Evolutionary conservation across 1,284 basidiomycete species (phyloP).

Genomic region (Acaromyces ingoldii): DNA sequence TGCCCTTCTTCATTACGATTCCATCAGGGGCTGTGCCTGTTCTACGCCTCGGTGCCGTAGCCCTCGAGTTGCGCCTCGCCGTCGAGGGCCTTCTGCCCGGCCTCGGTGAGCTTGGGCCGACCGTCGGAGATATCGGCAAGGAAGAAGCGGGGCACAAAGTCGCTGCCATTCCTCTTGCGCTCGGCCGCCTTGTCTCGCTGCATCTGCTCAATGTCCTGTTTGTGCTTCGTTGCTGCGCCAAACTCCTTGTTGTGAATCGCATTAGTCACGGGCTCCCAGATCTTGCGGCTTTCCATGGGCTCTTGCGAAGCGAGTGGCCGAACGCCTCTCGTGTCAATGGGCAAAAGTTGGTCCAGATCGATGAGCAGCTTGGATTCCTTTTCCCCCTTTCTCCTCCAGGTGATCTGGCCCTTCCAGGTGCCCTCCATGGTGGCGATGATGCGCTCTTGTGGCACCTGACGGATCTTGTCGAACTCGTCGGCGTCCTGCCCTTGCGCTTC

Average conservation of each 20-base stretch:
- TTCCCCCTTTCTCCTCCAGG: constrained; percentile 69
- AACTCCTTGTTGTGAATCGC: constrained; percentile 76
- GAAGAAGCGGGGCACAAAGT: constrained; percentile 74
- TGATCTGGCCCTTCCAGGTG: constrained; percentile 76
- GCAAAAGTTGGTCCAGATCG: constrained; percentile 68
- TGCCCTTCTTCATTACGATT: too few species aligned
- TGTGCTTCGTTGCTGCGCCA: constrained; percentile 48
- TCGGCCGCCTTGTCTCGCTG: constrained; percentile 39
- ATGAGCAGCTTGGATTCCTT: constrained; percentile 69
- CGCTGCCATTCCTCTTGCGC: constrained; percentile 32
- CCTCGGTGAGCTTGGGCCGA: constrained; percentile 64
- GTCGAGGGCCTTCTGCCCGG: constrained; percentile 48
- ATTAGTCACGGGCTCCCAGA: constrained; percentile 74
- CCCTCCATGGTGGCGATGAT: constrained; percentile 81
- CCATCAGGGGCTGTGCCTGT: too few species aligned
- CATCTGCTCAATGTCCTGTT: constrained; percentile 45
- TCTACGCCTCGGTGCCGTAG: constrained; percentile 12
- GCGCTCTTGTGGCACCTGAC: constrained; percentile 76
- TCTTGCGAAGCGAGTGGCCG: constrained; percentile 75
- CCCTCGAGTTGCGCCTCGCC: constrained; percentile 34
- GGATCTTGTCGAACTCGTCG: constrained; percentile 71
- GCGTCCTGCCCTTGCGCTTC: constrained; percentile 58
- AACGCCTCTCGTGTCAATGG: constrained; percentile 73
- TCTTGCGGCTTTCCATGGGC: constrained; percentile 72
- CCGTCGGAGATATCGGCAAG: constrained; percentile 69